A percentile compares a stretch with the other conserved stretches of the same genome.
Conservation (phyloP, 1,284 basidiomycete species). For the Cutaneotrichosporon arboriforme region DNA sequence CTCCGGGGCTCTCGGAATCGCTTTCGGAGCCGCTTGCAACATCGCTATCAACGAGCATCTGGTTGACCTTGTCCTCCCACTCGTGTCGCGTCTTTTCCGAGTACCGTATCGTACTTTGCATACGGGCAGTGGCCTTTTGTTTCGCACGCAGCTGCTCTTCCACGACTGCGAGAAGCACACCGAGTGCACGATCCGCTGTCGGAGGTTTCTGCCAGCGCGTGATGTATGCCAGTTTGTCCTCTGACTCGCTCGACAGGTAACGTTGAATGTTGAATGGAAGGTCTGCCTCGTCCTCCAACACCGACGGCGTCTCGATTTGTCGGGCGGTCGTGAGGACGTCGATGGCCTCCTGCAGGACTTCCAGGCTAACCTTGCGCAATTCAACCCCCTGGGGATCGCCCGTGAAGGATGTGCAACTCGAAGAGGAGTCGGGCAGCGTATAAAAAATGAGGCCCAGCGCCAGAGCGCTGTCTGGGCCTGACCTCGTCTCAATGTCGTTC, state of each 20-base stretch:
- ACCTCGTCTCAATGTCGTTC: slow-evolving; percentile 52
- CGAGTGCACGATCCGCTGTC: slow-evolving; percentile 78
- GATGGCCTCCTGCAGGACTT: slow-evolving; percentile 73
- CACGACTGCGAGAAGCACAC: slow-evolving; percentile 74
- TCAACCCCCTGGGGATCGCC: slow-evolving; percentile 58
- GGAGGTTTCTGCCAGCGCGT: slow-evolving; percentile 76
- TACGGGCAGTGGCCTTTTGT: slow-evolving; percentile 87
- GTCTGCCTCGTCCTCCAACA: slow-evolving; percentile 83
- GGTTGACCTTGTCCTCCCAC: slow-evolving; percentile 84
- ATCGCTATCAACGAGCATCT: slow-evolving; percentile 58
- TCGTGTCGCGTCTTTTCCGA: slow-evolving; percentile 95
- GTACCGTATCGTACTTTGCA: slow-evolving; percentile 97
- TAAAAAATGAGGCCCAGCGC: slow-evolving; percentile 75
- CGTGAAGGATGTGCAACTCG: neutral
- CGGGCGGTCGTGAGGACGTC: slow-evolving; percentile 73
- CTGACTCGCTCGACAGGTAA: slow-evolving; percentile 76
- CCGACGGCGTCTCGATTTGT: slow-evolving; percentile 79
- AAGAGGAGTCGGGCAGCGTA: slow-evolving; percentile 31
- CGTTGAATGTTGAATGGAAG: slow-evolving; percentile 89
- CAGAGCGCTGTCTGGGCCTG: slow-evolving; percentile 25
- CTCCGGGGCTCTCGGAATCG: slow-evolving; percentile 26
- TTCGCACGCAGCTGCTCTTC: slow-evolving; percentile 87
- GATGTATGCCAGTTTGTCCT: slow-evolving; percentile 72
- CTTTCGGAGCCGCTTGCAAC: slow-evolving; percentile 48
- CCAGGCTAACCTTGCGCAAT: slow-evolving; percentile 71